Evolutionary conservation across 2,329 filamentous ascomycete genomes (phyloP), one percentile per base, ranked within the genome.

Genomic region (Nannizziopsis arthrosporioides): DNA sequence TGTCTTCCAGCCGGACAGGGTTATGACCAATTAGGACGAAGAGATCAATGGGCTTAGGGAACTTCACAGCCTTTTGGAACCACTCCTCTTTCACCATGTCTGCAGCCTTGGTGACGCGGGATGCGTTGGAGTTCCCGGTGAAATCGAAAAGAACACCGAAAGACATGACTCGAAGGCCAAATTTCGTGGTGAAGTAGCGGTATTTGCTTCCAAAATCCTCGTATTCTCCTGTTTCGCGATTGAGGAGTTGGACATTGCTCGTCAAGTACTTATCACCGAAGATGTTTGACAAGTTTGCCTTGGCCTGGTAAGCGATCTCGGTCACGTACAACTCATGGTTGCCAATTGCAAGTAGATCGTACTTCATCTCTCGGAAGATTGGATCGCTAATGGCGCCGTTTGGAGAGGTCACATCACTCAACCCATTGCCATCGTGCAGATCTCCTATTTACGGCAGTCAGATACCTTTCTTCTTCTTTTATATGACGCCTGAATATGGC

Each of bases 241-340:
- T 70, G 45, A 61, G 55, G 39, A 73, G 70, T 52, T 75, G 66
- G 38, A 76, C 72, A 55, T 77, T 77, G 58, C 70, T 73, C 1
- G 73, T 74, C 17, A 76, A 58, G 53, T 76, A 76, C 50, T 63
- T 68, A 41, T 75, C 74, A 35, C 74, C 59, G 61, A 78, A 84
- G 50, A 73, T 70, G 48, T 72, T 73, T 34, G 75, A 73, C 55
- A 82, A 80, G 44, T 77, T 71, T 51, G 68, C 68, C 58, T 80
- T 77, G 8, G 76, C 76, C 56, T 82, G 73, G 52, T 81, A 80
- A 1, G 80, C 74, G 44, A 82, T 73, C 27, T 77, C 73, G 8
- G 74, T 73, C 8, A 79, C 70, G 57, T 82, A 82, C 5, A 84
- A 71, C 63, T 83, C 80, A 55, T 84, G 80, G 58, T 83, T 82